Conservation (phyloP, 108 stramenopile genomes). For the Fragilariopsis cylindrus region DNA sequence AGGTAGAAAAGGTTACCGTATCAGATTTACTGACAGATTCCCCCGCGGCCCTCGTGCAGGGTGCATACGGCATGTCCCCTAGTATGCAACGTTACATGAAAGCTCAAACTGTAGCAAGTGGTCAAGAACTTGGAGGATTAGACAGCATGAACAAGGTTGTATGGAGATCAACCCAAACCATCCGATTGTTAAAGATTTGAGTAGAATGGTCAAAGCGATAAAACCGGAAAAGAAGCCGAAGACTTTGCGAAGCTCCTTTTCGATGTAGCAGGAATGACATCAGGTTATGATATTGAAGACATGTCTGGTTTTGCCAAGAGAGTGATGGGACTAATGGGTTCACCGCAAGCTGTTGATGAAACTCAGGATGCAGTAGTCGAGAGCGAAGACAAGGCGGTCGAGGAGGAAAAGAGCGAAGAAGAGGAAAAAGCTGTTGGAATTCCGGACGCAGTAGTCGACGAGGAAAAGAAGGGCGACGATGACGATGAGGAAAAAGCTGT, state of each 20-base stretch:
- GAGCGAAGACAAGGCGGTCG: not conserved
- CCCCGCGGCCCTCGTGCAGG: conserved; percentile 93
- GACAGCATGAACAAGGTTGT: conserved; percentile 84
- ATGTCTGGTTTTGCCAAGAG: conserved; percentile 81
- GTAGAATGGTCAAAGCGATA: conserved; percentile 58
- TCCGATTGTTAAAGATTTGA: conserved; percentile 86
- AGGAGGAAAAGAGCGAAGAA: conserved; percentile 6
- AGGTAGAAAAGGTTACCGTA: conserved; percentile 90
- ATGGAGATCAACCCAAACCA: conserved; percentile 96
- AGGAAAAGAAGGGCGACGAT: not conserved
- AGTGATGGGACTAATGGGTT: conserved; percentile 82
- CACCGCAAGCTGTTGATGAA: not conserved
- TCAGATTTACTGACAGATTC: conserved; percentile 83
- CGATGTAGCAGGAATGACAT: conserved; percentile 94
- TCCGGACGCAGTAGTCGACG: conserved; percentile 7
- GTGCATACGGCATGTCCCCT: conserved; percentile 96
- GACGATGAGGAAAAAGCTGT: conserved; percentile 8
- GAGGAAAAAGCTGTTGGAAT: conserved; percentile 11
- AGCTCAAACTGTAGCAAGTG: conserved; percentile 91
- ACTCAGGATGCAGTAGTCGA: conserved; percentile 12
- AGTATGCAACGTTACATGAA: conserved; percentile 98
- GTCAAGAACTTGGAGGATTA: conserved; percentile 64
- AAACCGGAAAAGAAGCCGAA: conserved; percentile 64
- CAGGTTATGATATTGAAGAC: conserved; percentile 93
- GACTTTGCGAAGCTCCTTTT: conserved; percentile 84